Percentiles rank a stretch among this genome's conserved stretches.
Conservation (phyloP, 2,329 filamentous ascomycete species). For the Calonectria henricotiae region DNA sequence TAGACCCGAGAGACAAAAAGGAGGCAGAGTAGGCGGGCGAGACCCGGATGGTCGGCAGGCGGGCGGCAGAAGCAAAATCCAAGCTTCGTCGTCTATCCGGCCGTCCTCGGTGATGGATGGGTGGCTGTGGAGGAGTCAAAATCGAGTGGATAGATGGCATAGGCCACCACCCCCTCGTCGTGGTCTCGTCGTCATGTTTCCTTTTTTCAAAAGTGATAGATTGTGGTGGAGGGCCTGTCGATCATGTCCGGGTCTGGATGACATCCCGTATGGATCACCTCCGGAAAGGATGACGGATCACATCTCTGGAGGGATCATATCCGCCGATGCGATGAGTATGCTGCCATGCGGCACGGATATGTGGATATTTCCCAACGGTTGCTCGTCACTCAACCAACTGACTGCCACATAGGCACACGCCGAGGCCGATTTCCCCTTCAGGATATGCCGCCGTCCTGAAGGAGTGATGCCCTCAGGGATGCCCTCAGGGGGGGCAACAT, state of each 20-base stretch:
- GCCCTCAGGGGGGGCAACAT: slow-evolving; percentile 17
- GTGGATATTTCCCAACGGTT: slow-evolving; percentile 28
- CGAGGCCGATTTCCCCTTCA: slow-evolving; percentile 31
- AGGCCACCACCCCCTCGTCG: not conserved
- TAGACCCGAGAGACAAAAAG: slow-evolving; percentile 12
- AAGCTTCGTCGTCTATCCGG: not conserved
- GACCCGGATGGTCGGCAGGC: slow-evolving; percentile 13
- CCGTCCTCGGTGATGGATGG: not conserved
- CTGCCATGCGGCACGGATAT: slow-evolving; percentile 23
- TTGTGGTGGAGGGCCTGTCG: slow-evolving; percentile 26
- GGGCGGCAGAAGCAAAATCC: slow-evolving; percentile 18
- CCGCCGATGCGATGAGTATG: slow-evolving; percentile 31
- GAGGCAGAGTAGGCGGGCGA: slow-evolving; percentile 3
- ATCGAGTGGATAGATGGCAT: not conserved
- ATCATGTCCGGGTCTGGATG: slow-evolving; percentile 32
- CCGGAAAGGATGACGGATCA: slow-evolving; percentile 30
- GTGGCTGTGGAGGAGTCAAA: slow-evolving; percentile 6
- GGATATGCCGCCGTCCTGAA: slow-evolving; percentile 36
- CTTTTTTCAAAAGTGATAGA: slow-evolving; percentile 27
- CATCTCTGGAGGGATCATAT: slow-evolving; percentile 24
- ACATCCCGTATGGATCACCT: slow-evolving; percentile 27
- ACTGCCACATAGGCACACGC: slow-evolving; percentile 27
- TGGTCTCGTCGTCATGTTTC: slow-evolving; percentile 11
- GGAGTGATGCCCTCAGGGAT: slow-evolving; percentile 35
- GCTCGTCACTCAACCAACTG: slow-evolving; percentile 18